Percentiles rank a stretch among this genome's conserved stretches.
phyloP scores from a whole-genome alignment of 148 eudicot species.

The Vaccinium macrocarpon region DNA sequence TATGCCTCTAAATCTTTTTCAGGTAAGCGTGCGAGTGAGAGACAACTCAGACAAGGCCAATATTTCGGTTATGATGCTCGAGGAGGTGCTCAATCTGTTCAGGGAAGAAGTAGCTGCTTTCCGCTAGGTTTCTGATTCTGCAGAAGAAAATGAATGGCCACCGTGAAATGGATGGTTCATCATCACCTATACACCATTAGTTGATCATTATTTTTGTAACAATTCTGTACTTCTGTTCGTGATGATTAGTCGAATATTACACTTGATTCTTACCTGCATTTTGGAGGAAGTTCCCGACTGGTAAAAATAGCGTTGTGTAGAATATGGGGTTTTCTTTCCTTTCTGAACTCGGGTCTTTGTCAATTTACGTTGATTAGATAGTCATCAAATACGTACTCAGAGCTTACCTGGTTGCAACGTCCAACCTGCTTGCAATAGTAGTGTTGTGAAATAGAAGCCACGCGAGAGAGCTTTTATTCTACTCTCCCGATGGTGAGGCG shows the following conservation, averaged over 20 bases:
- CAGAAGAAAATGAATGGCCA: neutral
- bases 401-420: neutral
- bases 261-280: neutral
- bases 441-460: neutral
- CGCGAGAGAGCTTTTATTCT: neutral
- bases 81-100: constrained; percentile 58
- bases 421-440: neutral
- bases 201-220: neutral
- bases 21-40: constrained; percentile 78
- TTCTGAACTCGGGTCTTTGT: neutral
- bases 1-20: constrained; percentile 14
- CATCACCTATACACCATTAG: neutral
- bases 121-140: constrained; percentile 25
- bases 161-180: neutral
- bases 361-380: neutral
- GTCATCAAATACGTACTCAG: too few species aligned
- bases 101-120: constrained; percentile 56
- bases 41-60: constrained; percentile 34
- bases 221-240: neutral
- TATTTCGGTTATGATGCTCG: constrained; percentile 41
- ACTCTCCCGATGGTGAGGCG: too few species aligned
- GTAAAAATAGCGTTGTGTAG: neutral
- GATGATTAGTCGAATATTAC: neutral
- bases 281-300: neutral
- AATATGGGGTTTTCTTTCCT: neutral